These are phyloP conservation scores for Paramecium octaurelia DNA, from an alignment of 73 alveolate species.

Conservation along the genomic window DNA sequence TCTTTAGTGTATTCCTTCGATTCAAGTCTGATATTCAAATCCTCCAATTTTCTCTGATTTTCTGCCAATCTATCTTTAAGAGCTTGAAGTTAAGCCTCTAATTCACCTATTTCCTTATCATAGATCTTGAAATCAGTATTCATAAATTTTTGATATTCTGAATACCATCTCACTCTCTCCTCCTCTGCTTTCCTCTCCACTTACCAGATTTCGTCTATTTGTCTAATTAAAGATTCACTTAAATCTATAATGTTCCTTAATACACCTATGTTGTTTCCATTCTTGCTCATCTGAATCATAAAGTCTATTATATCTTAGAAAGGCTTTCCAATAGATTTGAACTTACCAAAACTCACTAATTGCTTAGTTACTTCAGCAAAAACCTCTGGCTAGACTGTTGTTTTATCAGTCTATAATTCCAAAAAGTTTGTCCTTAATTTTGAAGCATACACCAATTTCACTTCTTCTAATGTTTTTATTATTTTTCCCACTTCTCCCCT, in stretches of 20 bases:
- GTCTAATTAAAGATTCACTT: neutral
- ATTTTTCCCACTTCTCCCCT: neutral
- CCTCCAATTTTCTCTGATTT: neutral
- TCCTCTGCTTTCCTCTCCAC: slow-evolving; percentile 33
- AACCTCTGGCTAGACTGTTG: neutral
- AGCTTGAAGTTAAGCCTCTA: neutral
- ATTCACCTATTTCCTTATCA: neutral
- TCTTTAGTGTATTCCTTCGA: slow-evolving; percentile 17
- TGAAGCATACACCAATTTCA: neutral
- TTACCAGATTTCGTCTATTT: slow-evolving; percentile 14
- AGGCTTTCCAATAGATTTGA: slow-evolving; percentile 20
- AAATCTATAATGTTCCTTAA: slow-evolving; percentile 4
- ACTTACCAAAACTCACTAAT: neutral
- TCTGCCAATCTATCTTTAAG: neutral
- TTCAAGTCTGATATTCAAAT: neutral
- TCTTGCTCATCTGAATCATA: neutral
- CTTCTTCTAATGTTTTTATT: slow-evolving; percentile 35
- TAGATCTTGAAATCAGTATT: neutral
- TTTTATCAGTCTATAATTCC: slow-evolving; percentile 16
- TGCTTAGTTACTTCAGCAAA: neutral
- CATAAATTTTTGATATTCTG: neutral
- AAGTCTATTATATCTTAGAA: neutral
- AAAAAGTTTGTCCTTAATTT: slow-evolving; percentile 27
- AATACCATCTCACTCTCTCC: slow-evolving; percentile 3
- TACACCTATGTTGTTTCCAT: neutral